Base-by-base conservation (phyloP, 352 stramenopile genomes). In the Pythium utonaiense region DNA sequence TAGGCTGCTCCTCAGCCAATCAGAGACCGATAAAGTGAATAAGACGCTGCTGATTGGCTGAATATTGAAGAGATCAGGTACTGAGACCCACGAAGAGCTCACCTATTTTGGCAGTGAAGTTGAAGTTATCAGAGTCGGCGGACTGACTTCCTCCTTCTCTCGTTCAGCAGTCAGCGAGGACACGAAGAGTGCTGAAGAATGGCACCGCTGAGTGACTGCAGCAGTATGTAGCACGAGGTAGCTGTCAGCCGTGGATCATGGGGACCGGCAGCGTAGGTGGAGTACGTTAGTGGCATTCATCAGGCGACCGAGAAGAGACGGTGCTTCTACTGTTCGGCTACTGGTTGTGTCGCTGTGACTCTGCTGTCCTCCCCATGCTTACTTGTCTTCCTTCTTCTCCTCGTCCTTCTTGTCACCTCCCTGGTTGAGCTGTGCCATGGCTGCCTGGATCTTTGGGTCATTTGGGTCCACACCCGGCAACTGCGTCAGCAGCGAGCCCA, bases 381-480 rank as follows among this genome's bases (percentile, higher is more conserved):
- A 89, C 76, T 91, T 88, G 68, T 90, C 79, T 6, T 95, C 85
- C 57, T 95, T 90, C 74, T 94, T 90, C 54, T 91, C 73, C 53
- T 94, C 77, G 47, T 83, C 79, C 58, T 93, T 80, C 60, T 95
- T 88, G 56, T 91, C 84, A 24, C 85, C 83, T 56, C 88, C 72
- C 65, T 89, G 88, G 49, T 73, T 83, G 71, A 96, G 87, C 69
- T 96, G 82, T 34, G 80, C 81, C 82, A 97, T 96, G 10, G 88
- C 89, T 3, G 86, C 91, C 53, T 95, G 74, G 69, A 98, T 96
- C 67, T 96, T 91, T 4, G 91, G 90, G 67, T 98, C 89, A 69
- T 97, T 97, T 30, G 83, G 82, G 68, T 98, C 91, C 58, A 97
- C 91, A 50, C 91, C 91, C 16, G 85, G 86, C 24, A 97, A 70